A percentile compares a stretch with the other conserved stretches of the same genome.
Evolutionary conservation across 2,329 filamentous ascomycete genomes (phyloP).

Genomic region (Penicillium sp.): DNA sequence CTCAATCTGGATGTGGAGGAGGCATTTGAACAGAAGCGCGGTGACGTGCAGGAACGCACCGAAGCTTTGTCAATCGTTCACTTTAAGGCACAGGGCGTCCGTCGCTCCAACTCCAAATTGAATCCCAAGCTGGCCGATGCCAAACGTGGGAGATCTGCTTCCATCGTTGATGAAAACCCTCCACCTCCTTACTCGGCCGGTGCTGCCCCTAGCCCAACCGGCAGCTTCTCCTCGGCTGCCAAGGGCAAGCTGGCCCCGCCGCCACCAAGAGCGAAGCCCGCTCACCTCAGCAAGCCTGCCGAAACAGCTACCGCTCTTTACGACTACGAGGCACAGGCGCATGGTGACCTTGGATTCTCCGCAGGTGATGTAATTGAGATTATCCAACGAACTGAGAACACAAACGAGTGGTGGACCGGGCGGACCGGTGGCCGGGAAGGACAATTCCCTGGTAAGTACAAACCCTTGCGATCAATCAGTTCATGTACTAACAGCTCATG

Average conservation of each 20-base stretch:
- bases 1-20: slow-evolving; percentile 87
- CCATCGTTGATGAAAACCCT: slow-evolving; percentile 57
- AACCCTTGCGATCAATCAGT: background rate
- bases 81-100: slow-evolving; percentile 82
- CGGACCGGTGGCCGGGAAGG: slow-evolving; percentile 76
- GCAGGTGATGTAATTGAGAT: slow-evolving; percentile 92
- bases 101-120: slow-evolving; percentile 34
- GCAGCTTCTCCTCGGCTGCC: slow-evolving; percentile 53
- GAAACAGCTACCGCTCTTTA: slow-evolving; percentile 91
- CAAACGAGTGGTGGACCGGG: slow-evolving; percentile 97
- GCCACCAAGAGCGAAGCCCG: slow-evolving; percentile 82
- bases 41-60: slow-evolving; percentile 82
- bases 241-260: slow-evolving; percentile 69
- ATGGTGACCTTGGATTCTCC: slow-evolving; percentile 87
- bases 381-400: slow-evolving; percentile 75
- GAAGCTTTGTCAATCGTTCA: slow-evolving; percentile 83
- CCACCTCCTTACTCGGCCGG: slow-evolving; percentile 67
- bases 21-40: slow-evolving; percentile 84
- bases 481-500: slow-evolving; percentile 8
- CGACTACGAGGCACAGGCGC: slow-evolving; percentile 93
- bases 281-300: slow-evolving; percentile 66
- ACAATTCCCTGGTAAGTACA: slow-evolving; percentile 86
- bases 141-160: slow-evolving; percentile 39
- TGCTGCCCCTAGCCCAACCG: slow-evolving; percentile 41
- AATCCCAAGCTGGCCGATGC: slow-evolving; percentile 37